phyloP scores from a whole-genome alignment of 352 stramenopile genomes.

The Phytophthora tubulina region DNA sequence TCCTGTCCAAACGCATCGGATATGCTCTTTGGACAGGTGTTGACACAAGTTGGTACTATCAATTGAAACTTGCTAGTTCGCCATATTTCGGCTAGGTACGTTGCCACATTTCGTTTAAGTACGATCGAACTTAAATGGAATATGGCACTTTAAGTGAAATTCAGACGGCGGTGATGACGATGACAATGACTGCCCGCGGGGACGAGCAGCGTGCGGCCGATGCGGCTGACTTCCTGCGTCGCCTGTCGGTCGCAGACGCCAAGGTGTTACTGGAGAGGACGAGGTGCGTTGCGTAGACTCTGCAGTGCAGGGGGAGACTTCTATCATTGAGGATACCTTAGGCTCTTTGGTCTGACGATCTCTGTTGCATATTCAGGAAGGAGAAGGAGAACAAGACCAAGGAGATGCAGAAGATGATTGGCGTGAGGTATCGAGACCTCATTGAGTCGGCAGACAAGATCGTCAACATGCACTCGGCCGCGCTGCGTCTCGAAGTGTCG shows the following conservation, averaged over 20 bases:
- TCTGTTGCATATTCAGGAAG: constrained; percentile 45
- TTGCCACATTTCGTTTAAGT: constrained; percentile 24
- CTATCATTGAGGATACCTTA: not conserved
- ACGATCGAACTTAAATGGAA: constrained; percentile 18
- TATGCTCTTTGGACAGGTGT: too few species aligned
- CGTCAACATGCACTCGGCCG: constrained; percentile 92
- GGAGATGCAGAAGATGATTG: constrained; percentile 95
- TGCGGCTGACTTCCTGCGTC: constrained; percentile 73
- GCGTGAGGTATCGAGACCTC: constrained; percentile 92
- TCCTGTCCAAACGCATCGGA: too few species aligned
- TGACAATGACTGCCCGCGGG: not conserved
- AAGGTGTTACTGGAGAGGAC: constrained; percentile 86
- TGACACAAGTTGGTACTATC: too few species aligned
- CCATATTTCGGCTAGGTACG: not conserved
- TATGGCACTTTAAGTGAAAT: not conserved
- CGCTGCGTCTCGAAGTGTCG: constrained; percentile 79
- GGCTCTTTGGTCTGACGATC: not conserved
- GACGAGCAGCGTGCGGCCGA: constrained; percentile 32
- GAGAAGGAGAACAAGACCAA: constrained; percentile 90
- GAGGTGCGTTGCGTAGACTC: constrained; percentile 45
- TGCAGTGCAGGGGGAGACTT: not conserved
- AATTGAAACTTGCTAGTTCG: not conserved
- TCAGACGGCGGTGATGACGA: constrained; percentile 15
- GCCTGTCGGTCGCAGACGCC: constrained; percentile 83
- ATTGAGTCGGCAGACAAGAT: constrained; percentile 95